Percentiles rank a stretch among this genome's conserved stretches.
Conservation (phyloP, 257 asterid genomes). For the Solanum corneliomulleri region DNA sequence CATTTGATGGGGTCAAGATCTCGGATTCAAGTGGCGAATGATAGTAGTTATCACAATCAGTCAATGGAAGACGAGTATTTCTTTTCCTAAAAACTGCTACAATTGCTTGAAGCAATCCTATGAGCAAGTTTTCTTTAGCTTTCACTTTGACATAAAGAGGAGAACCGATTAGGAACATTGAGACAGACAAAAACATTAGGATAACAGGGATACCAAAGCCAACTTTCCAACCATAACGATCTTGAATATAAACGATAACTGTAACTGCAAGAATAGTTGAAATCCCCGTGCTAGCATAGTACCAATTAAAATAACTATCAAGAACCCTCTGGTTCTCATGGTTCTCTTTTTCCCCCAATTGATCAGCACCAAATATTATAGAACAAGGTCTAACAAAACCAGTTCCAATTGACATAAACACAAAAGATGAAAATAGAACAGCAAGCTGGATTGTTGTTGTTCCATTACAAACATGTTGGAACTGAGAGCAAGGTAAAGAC, state of each 20-base stretch:
- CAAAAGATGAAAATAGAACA: neutral
- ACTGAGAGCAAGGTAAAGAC: neutral
- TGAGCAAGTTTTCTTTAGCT: neutral
- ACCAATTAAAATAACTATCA: neutral
- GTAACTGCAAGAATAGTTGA: constrained; percentile 6
- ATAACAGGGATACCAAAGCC: constrained; percentile 8
- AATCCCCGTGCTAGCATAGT: constrained; percentile 1
- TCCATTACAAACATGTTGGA: neutral
- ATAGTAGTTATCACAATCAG: neutral
- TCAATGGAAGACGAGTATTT: neutral
- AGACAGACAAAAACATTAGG: constrained; percentile 7
- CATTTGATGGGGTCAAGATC: neutral
- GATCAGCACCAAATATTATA: neutral
- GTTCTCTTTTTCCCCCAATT: neutral
- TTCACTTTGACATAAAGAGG: constrained; percentile 1
- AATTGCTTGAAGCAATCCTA: constrained; percentile 7
- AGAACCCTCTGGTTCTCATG: neutral
- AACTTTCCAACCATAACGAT: constrained; percentile 10
- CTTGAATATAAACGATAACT: constrained; percentile 9
- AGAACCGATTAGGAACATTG: neutral
- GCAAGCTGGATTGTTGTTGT: neutral
- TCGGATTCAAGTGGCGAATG: neutral
- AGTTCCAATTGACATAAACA: constrained; percentile 4
- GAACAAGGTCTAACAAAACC: constrained; percentile 6
- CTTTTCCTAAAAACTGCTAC: constrained; percentile 9